Evolutionary conservation across 371 early-diverging fungal species (phyloP), one percentile per base, ranked within the genome.

Genomic region (Scutellospora calospora): DNA sequence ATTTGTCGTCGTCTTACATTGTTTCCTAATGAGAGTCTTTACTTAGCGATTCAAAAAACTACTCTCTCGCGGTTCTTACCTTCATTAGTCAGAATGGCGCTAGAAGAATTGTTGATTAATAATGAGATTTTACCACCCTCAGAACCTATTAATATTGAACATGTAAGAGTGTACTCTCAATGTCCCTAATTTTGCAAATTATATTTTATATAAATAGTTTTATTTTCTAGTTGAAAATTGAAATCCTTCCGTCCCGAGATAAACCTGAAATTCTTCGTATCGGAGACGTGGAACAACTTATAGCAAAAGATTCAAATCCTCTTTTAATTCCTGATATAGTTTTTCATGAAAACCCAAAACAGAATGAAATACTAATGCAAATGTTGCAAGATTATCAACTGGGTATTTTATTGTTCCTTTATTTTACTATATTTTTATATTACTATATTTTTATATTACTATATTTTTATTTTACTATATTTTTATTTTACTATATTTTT

Each of bases 41-140:
- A 93, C 83, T 83, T 87, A n/a, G 87, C 93, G 14, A 89, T 95
- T 38, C 90, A 92, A 80, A 93, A 94, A 81, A 93, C 93, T 22
- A 91, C 92, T 1, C 88, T 95, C 29, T 91, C 93, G 14, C 89
- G 92, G 4, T 95, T 95, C 83, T 87, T 95, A 85, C 96, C 96
- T 31, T 84, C 87, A 8, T 84, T 94, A 20, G 94, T 93, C 1
- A 89, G 88, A 81, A 88, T 89, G 71, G 93, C 93, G 0, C 82
- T 95, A 80, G 92, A 93, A 78, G 88, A 90, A 25, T 80, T 94
- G 4, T 84, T 95, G 83, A 81, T 85, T 0, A 85, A 88, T 5
- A 89, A 91, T 74, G 91, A 90, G 2, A 94, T 95, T 69, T 81
- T 83, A 18, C 90, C 90, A 31, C 85, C 87, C 18, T 83, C 86